Base-by-base conservation (phyloP, 139 green algal species). In the Eudorina sp. region DNA sequence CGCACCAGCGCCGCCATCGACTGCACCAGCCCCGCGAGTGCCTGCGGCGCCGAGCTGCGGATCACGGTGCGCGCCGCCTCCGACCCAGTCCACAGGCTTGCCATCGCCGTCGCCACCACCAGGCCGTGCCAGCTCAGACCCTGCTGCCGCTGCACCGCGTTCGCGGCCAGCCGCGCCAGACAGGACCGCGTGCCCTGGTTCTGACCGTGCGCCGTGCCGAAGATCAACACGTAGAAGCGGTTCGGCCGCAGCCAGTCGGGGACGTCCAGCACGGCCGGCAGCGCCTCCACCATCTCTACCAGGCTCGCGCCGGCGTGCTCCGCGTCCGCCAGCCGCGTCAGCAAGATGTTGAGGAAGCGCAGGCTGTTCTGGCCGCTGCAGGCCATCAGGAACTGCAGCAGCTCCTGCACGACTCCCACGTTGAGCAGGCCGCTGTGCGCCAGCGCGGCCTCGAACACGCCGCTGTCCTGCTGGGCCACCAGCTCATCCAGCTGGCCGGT, bases 401-500 rank as follows among this genome's bases (percentile, higher is more conserved):
- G 53, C 77, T 53, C 77, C 36, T 16, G 21, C 38, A 84, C 77
- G 21, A 40, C 36, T 19, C 7, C 34, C 40, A 38, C 13, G 77
- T 40, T 4, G 36, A 84, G 77, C 77, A 84, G 51, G 8, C 77
- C 77, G 36, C 11, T 40, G 55, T 84, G 53, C 34, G 53, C 34
- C 77, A 84, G 29, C 51, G 77, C 77, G 53, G 77, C 77, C 53
- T 41, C 53, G 34, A 84, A 84, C 18, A 84, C 53, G 51, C 34
- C 19, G 38, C 21, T 13, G 25, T 53, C 77, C 36, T 72, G 8
- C 34, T 40, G 8, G 2, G 7, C 46, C 27, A 27, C 36, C 18
- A 84, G 77, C 19, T 84, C 34, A 2, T 84, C 77, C 53, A 84
- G 53, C 3, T 55, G 36, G 21, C 34, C 23, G 36, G 19, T 55